Percentiles rank a stretch among this genome's conserved stretches.
Evolutionary conservation across 371 early-diverging fungal genomes (phyloP).

Genomic region (Apophysomyces sp.): DNA sequence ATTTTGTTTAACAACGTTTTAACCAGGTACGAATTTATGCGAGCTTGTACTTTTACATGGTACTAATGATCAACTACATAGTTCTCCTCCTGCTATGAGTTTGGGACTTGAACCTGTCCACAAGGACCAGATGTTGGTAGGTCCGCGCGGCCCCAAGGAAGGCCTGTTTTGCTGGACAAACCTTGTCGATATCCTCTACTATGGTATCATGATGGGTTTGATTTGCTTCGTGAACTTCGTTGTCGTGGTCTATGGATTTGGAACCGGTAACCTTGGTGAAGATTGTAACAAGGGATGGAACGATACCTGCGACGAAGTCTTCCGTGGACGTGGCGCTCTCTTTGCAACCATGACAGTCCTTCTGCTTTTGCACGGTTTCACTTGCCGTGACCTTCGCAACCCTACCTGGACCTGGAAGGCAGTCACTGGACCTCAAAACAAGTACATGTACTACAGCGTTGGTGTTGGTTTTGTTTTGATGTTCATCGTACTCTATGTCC

Average conservation of each 20-base stretch:
- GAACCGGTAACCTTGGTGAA: constrained; percentile 56
- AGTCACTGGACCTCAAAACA: constrained; percentile 53
- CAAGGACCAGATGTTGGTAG: constrained; percentile 74
- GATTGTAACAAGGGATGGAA: constrained; percentile 63
- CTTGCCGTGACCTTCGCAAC: constrained; percentile 67
- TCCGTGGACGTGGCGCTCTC: constrained; percentile 72
- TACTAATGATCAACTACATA: background rate
- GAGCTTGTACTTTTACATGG: background rate
- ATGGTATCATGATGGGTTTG: constrained; percentile 69
- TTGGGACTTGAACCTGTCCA: constrained; percentile 86
- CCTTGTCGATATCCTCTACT: constrained; percentile 67
- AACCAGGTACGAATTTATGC: constrained; percentile 34
- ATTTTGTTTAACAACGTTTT: constrained; percentile 91
- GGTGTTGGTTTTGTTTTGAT: constrained; percentile 53
- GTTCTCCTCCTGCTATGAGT: constrained; percentile 83
- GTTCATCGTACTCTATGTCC: constrained; percentile 68
- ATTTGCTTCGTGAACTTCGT: constrained; percentile 71
- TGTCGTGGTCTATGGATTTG: constrained; percentile 62
- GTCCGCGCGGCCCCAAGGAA: constrained; percentile 70
- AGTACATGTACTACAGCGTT: constrained; percentile 54
- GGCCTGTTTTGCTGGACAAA: constrained; percentile 72
- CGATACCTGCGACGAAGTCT: constrained; percentile 64
- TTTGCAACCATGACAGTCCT: constrained; percentile 68
- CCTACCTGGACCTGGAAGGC: constrained; percentile 50
- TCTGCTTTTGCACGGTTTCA: constrained; percentile 70